Base-by-base conservation (phyloP, 2,329 filamentous ascomycete species). In the Penicillium fuscoglaucum region DNA sequence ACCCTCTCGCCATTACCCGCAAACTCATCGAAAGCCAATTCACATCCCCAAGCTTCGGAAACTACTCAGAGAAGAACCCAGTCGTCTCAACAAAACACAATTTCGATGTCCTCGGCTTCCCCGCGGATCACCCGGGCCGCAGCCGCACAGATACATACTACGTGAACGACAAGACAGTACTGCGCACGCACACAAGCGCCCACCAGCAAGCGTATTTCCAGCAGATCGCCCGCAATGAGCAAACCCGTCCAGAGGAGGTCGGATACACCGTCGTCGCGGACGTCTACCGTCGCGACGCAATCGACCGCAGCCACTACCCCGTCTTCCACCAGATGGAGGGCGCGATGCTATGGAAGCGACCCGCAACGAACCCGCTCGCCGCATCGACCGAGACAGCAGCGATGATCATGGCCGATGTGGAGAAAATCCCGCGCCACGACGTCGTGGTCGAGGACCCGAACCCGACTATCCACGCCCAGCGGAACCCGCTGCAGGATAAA, bases 321-420 rank as follows among this genome's bases (percentile, higher is more conserved):
- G 87, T 96, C 58, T 99, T 99, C 76, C 95, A 99, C 77, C 95
- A 99, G 78, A 98, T 98, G 93, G 95, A 99, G 75, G 93, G 92
- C 13, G 93, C 93, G 9, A 84, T 89, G 66, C 88, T 92, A 54
- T 99, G 95, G 93, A 89, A 95, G 71, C 85, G 91, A 10, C 80
- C 74, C 3, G 58, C 61, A 9, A 62, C 57, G 5, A 61, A 73
- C 15, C 71, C 74, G 1, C 63, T 75, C 13, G 66, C 70, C n/a
- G 61, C 70, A 37, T 69, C 74, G 0, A 35, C 61, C 72, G 29
- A 83, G 79, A 72, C 84, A 84, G 45, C 81, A 79, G 55, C 79
- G 75, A 59, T 82, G 81, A 87, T 98, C 8, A 84, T 83, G 78
- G 82, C 82, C 37, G 91, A 96, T 70, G 66, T 96, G 29, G 84